A percentile compares a stretch with the other conserved stretches of the same genome.
phyloP scores from a whole-genome alignment of 2,329 filamentous ascomycete species.

The Penicillium sp. region DNA sequence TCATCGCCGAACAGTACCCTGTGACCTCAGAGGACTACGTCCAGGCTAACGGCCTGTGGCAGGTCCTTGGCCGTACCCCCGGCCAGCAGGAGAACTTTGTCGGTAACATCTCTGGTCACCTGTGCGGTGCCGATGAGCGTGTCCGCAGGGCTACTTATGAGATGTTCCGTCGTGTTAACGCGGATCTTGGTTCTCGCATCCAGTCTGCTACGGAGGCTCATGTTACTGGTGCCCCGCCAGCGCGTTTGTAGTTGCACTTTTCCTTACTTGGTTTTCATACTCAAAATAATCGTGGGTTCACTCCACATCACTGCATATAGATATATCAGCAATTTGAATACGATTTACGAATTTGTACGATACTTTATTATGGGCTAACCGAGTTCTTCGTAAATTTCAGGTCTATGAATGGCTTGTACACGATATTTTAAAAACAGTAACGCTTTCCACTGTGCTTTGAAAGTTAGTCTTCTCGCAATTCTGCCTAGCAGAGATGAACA shows the following conservation, averaged over 20 bases:
- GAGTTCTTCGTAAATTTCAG: not conserved
- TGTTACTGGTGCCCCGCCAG: slow-evolving; percentile 15
- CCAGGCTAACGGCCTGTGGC: slow-evolving; percentile 39
- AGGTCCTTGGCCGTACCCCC: slow-evolving; percentile 35
- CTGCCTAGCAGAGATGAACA: not conserved
- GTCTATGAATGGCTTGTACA: not conserved
- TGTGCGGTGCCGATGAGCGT: slow-evolving; percentile 47
- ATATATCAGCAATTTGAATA: not conserved
- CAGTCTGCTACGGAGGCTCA: slow-evolving; percentile 45
- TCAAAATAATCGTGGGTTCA: not conserved
- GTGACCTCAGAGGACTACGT: slow-evolving; percentile 41
- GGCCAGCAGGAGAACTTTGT: slow-evolving; percentile 57
- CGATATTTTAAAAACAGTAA: not conserved
- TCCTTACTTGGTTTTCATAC: not conserved
- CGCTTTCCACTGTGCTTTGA: not conserved
- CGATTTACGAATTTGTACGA: not conserved
- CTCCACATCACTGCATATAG: not conserved
- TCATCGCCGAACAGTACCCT: slow-evolving; percentile 34
- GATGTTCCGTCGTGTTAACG: slow-evolving; percentile 53
- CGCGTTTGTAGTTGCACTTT: slow-evolving; percentile 22
- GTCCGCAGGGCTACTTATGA: slow-evolving; percentile 52
- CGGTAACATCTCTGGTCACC: slow-evolving; percentile 50
- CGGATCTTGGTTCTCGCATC: slow-evolving; percentile 47
- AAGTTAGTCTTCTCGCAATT: not conserved
- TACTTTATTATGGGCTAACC: not conserved